phyloP scores from a whole-genome alignment of 768 basidiomycete genomes.

The Gelatoporia subvermispora region DNA sequence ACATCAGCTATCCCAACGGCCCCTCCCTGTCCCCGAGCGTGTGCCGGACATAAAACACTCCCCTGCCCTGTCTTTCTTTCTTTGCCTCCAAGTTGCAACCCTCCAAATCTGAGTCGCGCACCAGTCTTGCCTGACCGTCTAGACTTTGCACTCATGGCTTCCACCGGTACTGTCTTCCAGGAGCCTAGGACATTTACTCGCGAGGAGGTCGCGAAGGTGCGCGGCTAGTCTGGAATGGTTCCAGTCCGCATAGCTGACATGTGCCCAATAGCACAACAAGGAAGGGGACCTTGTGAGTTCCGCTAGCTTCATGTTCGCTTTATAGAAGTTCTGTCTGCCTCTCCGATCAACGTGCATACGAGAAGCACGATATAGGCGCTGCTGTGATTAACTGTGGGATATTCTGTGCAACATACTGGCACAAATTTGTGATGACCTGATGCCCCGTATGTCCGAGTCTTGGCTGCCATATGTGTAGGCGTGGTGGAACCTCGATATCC shows the following conservation, averaged over 20 bases:
- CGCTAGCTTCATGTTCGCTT: not conserved
- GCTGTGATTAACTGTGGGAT: too few relatives aligned
- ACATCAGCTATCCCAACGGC: not conserved
- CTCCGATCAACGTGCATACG: not conserved
- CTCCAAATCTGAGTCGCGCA: not conserved
- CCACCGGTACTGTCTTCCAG: constrained; percentile 3
- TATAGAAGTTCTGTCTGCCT: not conserved
- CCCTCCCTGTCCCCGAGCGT: not conserved
- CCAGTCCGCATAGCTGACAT: not conserved
- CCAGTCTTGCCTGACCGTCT: not conserved
- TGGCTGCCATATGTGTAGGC: too few relatives aligned
- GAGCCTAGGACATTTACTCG: constrained; percentile 41
- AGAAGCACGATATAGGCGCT: not conserved
- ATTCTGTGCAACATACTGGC: too few relatives aligned
- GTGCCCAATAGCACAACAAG: constrained; percentile 54
- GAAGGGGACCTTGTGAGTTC: constrained; percentile 59
- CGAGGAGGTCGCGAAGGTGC: constrained; percentile 64
- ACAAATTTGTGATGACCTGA: too few relatives aligned
- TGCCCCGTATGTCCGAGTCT: too few relatives aligned
- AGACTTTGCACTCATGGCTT: constrained; percentile 12
- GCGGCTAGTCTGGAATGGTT: constrained; percentile 10
- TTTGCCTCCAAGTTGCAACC: not conserved
- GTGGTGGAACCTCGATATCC: too few relatives aligned
- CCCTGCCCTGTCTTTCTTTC: not conserved
- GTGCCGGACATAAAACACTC: not conserved